Evolutionary conservation across 345 rosid species (phyloP).

Genomic region (Hibiscus syriacus): DNA sequence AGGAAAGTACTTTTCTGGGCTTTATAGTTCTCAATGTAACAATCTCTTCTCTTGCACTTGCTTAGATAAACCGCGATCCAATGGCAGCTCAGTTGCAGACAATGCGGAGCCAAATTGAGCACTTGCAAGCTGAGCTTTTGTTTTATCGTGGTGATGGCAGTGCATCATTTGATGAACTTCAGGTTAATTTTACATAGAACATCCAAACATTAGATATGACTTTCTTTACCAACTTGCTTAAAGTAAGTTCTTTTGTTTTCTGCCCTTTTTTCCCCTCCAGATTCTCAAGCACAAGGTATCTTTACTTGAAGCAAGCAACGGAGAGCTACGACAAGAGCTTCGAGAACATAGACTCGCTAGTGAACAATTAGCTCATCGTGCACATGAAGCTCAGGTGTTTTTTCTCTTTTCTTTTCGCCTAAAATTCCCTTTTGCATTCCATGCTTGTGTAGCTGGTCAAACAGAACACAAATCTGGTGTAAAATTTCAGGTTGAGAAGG

Average conservation of each 20-base stretch:
- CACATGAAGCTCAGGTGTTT: background rate
- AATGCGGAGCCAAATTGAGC: background rate
- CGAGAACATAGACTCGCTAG: background rate
- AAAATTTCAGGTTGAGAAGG: background rate
- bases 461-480: background rate
- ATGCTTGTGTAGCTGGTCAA: background rate
- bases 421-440: background rate
- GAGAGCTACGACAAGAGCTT: background rate
- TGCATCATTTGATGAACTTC: background rate
- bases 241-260: background rate
- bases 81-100: background rate
- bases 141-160: background rate
- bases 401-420: background rate
- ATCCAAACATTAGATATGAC: background rate
- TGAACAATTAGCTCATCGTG: background rate
- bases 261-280: background rate
- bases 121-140: background rate
- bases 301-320: background rate
- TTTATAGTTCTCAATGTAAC: background rate
- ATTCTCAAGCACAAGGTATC: background rate
- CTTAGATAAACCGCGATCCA: background rate
- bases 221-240: background rate
- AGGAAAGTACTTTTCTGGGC: background rate
- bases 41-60: background rate
- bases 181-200: background rate